phyloP scores from a whole-genome alignment of 2,329 filamentous ascomycete genomes.

The Daldinia sp. region DNA sequence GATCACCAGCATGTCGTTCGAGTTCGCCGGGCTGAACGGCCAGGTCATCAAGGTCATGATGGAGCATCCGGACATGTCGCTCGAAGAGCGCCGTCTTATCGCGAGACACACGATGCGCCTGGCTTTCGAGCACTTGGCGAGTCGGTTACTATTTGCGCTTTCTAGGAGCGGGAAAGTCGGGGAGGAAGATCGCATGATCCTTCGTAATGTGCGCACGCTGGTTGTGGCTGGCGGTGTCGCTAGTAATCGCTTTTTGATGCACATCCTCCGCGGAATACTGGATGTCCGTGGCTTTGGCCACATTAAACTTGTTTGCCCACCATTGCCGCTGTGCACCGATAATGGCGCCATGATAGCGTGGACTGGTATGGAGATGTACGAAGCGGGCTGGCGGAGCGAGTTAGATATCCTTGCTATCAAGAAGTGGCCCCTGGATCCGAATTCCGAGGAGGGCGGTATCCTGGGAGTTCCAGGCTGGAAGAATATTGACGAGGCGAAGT shows the following conservation, averaged over 20 bases:
- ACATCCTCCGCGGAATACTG: slow-evolving; percentile 70
- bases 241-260: slow-evolving; percentile 81
- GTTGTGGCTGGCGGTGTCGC: slow-evolving; percentile 94
- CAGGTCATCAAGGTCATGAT: slow-evolving; percentile 69
- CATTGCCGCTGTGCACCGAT: slow-evolving; percentile 83
- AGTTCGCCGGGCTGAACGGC: slow-evolving; percentile 79
- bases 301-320: slow-evolving; percentile 78
- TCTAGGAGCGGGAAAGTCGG: slow-evolving; percentile 40
- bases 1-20: slow-evolving; percentile 71
- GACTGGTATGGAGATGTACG: slow-evolving; percentile 92
- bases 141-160: slow-evolving; percentile 78
- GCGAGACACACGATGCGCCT: slow-evolving; percentile 81
- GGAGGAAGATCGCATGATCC: slow-evolving; percentile 28
- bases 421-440: slow-evolving; percentile 80
- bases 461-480: slow-evolving; percentile 69
- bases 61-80: slow-evolving; percentile 56
- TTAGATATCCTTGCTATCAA: slow-evolving; percentile 70
- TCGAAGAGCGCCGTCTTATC: slow-evolving; percentile 74
- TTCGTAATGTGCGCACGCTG: slow-evolving; percentile 65
- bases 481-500: slow-evolving; percentile 11
- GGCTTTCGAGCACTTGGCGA: slow-evolving; percentile 88
- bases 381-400: slow-evolving; percentile 76
- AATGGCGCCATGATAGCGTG: slow-evolving; percentile 99
- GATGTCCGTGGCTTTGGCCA: slow-evolving; percentile 73
- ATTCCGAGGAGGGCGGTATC: slow-evolving; percentile 72